phyloP scores from a whole-genome alignment of 169 alveolate species.

The Plasmodium coatneyi region DNA sequence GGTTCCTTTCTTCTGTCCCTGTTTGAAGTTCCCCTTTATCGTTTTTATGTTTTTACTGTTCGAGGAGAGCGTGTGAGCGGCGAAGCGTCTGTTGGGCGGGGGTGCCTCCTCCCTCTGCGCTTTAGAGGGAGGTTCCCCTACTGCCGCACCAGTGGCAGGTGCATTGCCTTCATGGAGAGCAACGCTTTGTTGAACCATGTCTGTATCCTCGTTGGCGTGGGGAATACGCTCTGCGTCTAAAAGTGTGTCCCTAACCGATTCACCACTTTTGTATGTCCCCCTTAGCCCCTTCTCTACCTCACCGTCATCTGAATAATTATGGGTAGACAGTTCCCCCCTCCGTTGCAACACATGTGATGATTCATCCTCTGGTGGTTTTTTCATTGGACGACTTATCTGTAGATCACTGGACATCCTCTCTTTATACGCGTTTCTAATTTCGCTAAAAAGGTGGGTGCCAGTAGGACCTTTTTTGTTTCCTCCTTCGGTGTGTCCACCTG shows the following conservation, averaged over 20 bases:
- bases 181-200: background rate
- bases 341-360: background rate
- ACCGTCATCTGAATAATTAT: background rate
- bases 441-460: background rate
- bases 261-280: background rate
- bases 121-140: background rate
- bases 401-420: background rate
- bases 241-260: background rate
- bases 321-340: background rate
- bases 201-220: background rate
- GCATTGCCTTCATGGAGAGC: background rate
- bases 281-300: background rate
- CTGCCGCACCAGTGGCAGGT: background rate
- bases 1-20: background rate
- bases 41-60: conserved; percentile 15
- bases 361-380: background rate
- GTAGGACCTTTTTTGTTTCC: background rate
- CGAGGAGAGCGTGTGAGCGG: conserved; percentile 19
- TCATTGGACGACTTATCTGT: background rate
- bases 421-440: conserved; percentile 5
- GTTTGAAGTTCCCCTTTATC: conserved; percentile 12
- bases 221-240: background rate
- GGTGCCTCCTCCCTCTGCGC: background rate
- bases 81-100: background rate
- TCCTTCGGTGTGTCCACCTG: background rate